Base-by-base conservation (phyloP, 2,329 filamentous ascomycete genomes). In the Fusarium papillatum region DNA sequence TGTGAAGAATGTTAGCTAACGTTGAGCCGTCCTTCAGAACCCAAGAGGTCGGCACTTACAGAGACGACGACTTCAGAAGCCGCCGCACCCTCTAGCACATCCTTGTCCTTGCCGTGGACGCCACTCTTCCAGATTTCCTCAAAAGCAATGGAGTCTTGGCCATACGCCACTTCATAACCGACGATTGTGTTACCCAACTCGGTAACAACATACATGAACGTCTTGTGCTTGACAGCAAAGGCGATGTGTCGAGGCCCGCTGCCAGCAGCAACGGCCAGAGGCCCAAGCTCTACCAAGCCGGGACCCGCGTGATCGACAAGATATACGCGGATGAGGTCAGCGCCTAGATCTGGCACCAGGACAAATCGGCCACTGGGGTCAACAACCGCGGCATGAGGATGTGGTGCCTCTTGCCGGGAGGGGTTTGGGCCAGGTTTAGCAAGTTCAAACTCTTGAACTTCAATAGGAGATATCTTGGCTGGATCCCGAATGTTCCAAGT, bases 321-420 rank as follows among this genome's bases (percentile, higher is more conserved):
- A 81, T 90, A 94, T 68, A 85, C 83, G 73, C 90, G 91, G 60
- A 94, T 82, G 9, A 90, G 78, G 77, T 95, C 93, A 68, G 89
- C 87, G 48, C 93, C 91, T 7, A 95, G 86, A 76, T 95, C 93
- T 2, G 93, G 92, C 11, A 91, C 88, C 11, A 94, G 79, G 34
- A 94, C 78, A 81, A 89, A 95, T n/a, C 86, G 79, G 8, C 88
- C 89, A 3, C 90, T 93, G 9, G 93, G 93, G 80, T 95, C 93
- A 39, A 93, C 80, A 64, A 93, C 81, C n/a, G 90, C 88, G 79
- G 93, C 84, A 82, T 94, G 93, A 22, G 92, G 92, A 79, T 93
- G 91, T 4, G 92, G 85, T 9, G 87, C 85, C 50, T 89, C 85
- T 82, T 94, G 91, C 64, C 90, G 88, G 7, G 83, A 80, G 3